Evolutionary conservation across 2,329 filamentous ascomycete species (phyloP).

Genomic region (Sporothrix variecibatus): DNA sequence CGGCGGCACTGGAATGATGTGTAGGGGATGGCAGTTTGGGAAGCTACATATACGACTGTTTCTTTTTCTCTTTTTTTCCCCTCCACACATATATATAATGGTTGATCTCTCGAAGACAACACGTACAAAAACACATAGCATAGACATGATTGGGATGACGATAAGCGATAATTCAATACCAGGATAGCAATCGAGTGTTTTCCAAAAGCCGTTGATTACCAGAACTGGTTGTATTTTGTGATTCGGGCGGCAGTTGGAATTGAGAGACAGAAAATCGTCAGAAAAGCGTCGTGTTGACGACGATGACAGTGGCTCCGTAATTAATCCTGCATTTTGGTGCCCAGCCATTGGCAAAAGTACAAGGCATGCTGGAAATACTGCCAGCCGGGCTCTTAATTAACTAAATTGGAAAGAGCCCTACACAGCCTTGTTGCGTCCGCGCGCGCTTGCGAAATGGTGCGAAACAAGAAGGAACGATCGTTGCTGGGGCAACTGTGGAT

Average conservation of each 20-base stretch:
- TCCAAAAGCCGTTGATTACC: neutral
- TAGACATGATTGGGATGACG: slow-evolving; percentile 13
- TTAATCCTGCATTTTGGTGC: neutral
- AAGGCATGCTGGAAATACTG: slow-evolving; percentile 1
- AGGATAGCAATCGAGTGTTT: slow-evolving; percentile 6
- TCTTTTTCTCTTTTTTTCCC: neutral
- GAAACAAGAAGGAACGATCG: slow-evolving; percentile 24
- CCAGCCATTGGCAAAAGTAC: neutral
- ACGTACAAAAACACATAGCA: slow-evolving; percentile 10
- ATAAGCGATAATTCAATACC: slow-evolving; percentile 10
- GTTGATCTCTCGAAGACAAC: neutral
- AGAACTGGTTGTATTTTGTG: neutral
- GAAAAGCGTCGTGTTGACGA: neutral
- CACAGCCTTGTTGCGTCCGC: neutral
- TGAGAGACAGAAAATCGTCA: neutral
- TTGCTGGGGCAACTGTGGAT: slow-evolving; percentile 34
- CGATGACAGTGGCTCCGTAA: neutral
- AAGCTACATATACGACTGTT: no score
- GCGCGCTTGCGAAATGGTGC: neutral
- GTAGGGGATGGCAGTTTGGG: neutral
- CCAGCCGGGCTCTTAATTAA: neutral
- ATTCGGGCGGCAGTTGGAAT: neutral
- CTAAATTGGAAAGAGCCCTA: neutral
- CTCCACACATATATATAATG: neutral
- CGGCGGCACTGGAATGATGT: slow-evolving; percentile 56